Percentiles rank a stretch among this genome's conserved stretches.
phyloP scores from a whole-genome alignment of 352 stramenopile genomes.

The Phytophthora crassamura region DNA sequence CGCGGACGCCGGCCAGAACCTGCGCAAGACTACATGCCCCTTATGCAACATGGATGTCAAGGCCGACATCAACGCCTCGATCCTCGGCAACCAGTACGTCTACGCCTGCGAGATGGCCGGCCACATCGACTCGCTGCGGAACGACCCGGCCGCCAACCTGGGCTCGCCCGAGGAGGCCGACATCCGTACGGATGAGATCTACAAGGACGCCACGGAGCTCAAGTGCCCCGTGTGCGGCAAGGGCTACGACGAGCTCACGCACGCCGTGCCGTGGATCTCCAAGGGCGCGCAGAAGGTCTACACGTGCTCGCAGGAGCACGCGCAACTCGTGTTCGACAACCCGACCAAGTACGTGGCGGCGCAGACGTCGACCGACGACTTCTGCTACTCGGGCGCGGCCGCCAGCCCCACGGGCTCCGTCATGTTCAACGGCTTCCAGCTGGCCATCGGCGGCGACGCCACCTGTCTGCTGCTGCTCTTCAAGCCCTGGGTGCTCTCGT shows the following conservation, averaged over 20 bases:
- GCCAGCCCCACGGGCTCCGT: conserved; percentile 57
- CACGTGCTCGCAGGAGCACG: conserved; percentile 70
- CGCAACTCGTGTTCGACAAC: conserved; percentile 59
- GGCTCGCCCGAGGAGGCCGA: conserved; percentile 50
- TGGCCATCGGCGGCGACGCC: conserved; percentile 61
- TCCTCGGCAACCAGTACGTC: conserved; percentile 74
- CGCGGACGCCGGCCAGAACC: conserved; percentile 52
- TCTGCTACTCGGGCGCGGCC: conserved; percentile 59
- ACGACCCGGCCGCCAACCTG: conserved; percentile 64
- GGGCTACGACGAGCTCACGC: conserved; percentile 62
- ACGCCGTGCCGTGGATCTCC: conserved; percentile 79
- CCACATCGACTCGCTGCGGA: conserved; percentile 80
- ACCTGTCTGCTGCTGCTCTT: conserved; percentile 83
- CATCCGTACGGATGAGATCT: conserved; percentile 71
- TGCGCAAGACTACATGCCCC: conserved; percentile 61
- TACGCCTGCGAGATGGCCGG: conserved; percentile 89
- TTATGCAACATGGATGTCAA: conserved; percentile 71
- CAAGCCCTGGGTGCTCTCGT: conserved; percentile 78
- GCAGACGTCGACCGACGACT: conserved; percentile 40
- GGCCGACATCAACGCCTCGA: conserved; percentile 61
- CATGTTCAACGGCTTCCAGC: conserved; percentile 89
- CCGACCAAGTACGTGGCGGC: conserved; percentile 53
- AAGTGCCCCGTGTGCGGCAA: conserved; percentile 76
- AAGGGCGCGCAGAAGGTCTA: conserved; percentile 79
- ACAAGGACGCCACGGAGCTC: conserved; percentile 64